Base-by-base conservation (phyloP, 148 eudicot genomes). In the Euryodendron excelsum region DNA sequence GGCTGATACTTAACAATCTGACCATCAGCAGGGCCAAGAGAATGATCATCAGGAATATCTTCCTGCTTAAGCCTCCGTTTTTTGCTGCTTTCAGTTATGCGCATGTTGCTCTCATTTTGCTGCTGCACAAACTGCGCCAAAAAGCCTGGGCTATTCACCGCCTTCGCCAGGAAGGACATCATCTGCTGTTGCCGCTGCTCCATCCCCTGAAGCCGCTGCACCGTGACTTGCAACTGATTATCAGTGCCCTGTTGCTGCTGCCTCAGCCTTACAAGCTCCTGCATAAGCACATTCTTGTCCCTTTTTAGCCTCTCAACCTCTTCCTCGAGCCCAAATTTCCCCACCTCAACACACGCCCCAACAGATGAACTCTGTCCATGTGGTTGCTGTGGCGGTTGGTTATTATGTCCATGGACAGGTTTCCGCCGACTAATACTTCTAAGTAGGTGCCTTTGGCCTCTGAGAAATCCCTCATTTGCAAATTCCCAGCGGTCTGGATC, bases 401-500 rank as follows among this genome's bases (percentile, higher is more conserved):
- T 78, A 79, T 20, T 79, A 23, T 80, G 82, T 68, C 85, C 88
- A 65, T 83, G 89, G 52, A 81, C 82, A 62, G 90, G 82, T 77
- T 90, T 90, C 53, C 88, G 81, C 30, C 97, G 83, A 67, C 64
- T 79, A 50, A 92, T 90, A 58, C 52, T 80, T 77, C 78, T 86
- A 55, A 92, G 94, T 27, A 92, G 78, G 62, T 92, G 92, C 75
- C 83, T 92, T 73, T 92, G 97, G 63, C 91, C 94, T 76, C 94
- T 85, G 70, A 92, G 77, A 61, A 92, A 92, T 45, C 89, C 90
- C 84, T 91, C 91, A 70, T 91, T 91, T 55, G 96, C 96, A 73
- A 91, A 91, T 76, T 91, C 93, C 91, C 91, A 91, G 21, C 90
- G 88, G 84, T 91, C 91, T 78, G 93, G 93, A 86, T 91, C 97